These are phyloP conservation scores for Aspergillus udagawae DNA, from an alignment of 2,329 filamentous ascomycete species.

Conservation along the genomic window DNA sequence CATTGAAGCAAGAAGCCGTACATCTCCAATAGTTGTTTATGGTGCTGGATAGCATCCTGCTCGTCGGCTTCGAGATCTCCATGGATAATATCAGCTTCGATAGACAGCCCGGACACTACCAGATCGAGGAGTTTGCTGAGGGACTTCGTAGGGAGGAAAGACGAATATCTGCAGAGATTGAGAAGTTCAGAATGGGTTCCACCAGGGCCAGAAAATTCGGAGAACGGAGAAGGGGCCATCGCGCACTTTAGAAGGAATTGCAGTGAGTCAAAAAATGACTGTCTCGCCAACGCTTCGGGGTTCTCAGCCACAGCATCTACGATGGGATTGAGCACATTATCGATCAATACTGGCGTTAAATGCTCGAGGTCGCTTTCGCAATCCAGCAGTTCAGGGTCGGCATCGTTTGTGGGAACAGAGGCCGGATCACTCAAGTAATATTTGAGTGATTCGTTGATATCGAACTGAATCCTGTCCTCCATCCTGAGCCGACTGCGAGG, in stretches of 20 bases:
- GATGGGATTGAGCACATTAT: conserved; percentile 83
- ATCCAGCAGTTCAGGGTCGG: conserved; percentile 75
- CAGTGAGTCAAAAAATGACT: conserved; percentile 80
- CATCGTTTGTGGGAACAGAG: conserved; percentile 78
- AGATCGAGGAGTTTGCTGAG: conserved; percentile 92
- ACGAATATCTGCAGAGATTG: conserved; percentile 69
- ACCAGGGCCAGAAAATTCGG: conserved; percentile 29
- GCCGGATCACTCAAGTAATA: conserved; percentile 92
- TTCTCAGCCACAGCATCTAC: conserved; percentile 89
- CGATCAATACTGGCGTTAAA: conserved; percentile 73
- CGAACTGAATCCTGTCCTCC: conserved; percentile 68
- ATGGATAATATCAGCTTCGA: conserved; percentile 80
- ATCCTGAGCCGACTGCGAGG: conserved; percentile 50
- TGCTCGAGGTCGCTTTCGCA: conserved; percentile 89
- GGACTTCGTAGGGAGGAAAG: conserved; percentile 72
- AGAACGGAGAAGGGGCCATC: conserved; percentile 46
- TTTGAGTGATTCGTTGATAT: conserved; percentile 95
- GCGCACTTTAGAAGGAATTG: conserved; percentile 96
- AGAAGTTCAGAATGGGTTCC: conserved; percentile 61
- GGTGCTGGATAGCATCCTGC: conserved; percentile 77
- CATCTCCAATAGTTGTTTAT: conserved; percentile 88
- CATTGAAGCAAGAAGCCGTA: conserved; percentile 93
- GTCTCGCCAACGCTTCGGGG: conserved; percentile 78
- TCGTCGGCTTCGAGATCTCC: conserved; percentile 88
- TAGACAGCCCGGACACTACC: conserved; percentile 76